Conservation (phyloP, 2,329 filamentous ascomycete genomes). For the Rachicladosporium sp. region DNA sequence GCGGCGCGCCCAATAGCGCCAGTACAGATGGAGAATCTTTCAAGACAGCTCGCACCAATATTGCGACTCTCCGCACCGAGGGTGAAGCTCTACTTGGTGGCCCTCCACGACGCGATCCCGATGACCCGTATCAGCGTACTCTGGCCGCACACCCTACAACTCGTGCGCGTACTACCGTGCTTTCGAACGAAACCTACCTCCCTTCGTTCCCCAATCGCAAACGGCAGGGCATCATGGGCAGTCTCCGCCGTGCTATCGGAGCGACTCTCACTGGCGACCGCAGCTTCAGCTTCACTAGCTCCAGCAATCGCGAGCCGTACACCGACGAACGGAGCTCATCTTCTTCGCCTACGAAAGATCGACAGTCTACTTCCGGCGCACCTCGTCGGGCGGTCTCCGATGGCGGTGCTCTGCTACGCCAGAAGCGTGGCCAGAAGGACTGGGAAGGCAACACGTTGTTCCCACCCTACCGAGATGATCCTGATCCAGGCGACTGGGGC, state of each 20-base stretch:
- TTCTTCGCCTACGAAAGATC: conserved; percentile 14
- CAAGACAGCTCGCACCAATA: conserved; percentile 37
- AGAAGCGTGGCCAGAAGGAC: conserved; percentile 31
- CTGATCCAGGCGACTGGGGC: conserved; percentile 25
- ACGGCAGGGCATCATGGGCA: conserved; percentile 20
- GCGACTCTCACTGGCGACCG: conserved; percentile 19
- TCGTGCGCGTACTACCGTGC: too few relatives aligned
- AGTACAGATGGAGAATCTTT: conserved; percentile 35
- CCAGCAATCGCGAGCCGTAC: conserved; percentile 5
- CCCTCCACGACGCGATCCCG: conserved; percentile 21
- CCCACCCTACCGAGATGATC: conserved; percentile 21
- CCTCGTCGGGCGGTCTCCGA: conserved; percentile 34
- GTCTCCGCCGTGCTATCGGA: conserved; percentile 20
- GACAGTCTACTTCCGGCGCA: conserved; percentile 1
- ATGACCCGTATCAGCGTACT: conserved; percentile 21
- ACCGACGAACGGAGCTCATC: conserved; percentile 11
- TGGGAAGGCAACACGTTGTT: conserved; percentile 17
- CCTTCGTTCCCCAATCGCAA: conserved; percentile 3
- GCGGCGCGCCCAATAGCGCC: not conserved
- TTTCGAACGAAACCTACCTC: too few relatives aligned
- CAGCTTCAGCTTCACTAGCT: conserved; percentile 18
- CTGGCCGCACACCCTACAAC: conserved; percentile 11
- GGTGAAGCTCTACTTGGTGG: conserved; percentile 40
- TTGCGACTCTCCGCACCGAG: conserved; percentile 39
- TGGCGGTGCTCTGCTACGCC: conserved; percentile 26